Conservation (phyloP, 305 asterid species). For the Rubia balearica region DNA sequence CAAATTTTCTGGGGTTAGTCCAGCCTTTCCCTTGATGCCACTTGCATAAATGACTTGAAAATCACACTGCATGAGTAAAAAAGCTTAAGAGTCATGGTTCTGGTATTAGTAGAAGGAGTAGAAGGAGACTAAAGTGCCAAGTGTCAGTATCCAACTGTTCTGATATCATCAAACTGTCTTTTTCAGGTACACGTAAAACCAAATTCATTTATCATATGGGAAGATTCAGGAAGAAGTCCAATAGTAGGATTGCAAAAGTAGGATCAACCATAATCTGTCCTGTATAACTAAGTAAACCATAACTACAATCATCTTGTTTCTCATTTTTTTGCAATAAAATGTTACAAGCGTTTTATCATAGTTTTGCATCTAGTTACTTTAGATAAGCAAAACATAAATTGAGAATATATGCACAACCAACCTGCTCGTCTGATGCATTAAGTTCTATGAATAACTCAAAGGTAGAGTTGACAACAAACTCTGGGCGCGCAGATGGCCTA, state of each 20-base stretch:
- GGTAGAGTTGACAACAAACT: conserved; percentile 85
- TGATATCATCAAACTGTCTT: not conserved
- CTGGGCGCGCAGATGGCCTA: conserved; percentile 96
- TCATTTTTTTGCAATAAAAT: not conserved
- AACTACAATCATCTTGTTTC: not conserved
- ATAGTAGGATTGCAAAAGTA: not conserved
- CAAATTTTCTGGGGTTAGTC: conserved; percentile 83
- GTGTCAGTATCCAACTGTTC: not conserved
- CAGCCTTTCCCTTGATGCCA: conserved; percentile 94
- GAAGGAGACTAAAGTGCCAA: not conserved
- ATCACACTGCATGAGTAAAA: conserved; percentile 68
- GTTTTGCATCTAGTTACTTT: not conserved
- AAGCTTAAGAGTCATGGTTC: conserved; percentile 3
- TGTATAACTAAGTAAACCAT: not conserved
- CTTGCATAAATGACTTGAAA: conserved; percentile 97
- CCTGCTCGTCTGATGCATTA: conserved; percentile 98
- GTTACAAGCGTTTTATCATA: not conserved
- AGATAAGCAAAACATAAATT: not conserved
- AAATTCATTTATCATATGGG: not conserved
- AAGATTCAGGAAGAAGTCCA: not conserved
- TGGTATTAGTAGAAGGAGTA: not conserved
- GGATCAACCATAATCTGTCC: no score
- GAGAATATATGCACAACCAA: conserved; percentile 21
- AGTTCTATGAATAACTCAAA: conserved; percentile 94
- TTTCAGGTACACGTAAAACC: not conserved